Percentiles rank a stretch among this genome's conserved stretches.
Conservation (phyloP, 2,329 filamentous ascomycete genomes). For the Daldinia eschscholtzii region DNA sequence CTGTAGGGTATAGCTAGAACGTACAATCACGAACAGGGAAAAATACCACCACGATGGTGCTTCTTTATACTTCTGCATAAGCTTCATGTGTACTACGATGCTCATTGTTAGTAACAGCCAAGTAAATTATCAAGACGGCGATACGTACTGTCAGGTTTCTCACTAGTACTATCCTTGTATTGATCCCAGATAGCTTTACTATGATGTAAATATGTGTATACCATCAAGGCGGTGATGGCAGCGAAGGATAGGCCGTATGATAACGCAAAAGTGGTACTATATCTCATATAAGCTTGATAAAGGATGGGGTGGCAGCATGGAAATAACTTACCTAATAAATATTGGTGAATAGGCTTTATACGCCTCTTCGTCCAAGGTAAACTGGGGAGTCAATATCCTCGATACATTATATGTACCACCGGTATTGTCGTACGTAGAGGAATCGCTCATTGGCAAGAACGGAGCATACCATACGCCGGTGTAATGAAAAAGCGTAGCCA, state of each 20-base stretch:
- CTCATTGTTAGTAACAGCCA: conserved; percentile 12
- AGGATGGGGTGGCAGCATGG: background rate
- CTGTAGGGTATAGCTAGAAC: conserved; percentile 44
- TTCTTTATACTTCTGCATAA: conserved; percentile 73
- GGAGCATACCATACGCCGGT: conserved; percentile 72
- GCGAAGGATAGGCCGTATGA: conserved; percentile 80
- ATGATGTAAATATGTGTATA: conserved; percentile 76
- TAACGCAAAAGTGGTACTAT: conserved; percentile 77
- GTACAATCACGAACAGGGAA: conserved; percentile 66
- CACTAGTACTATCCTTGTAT: conserved; percentile 68
- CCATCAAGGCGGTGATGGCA: conserved; percentile 75
- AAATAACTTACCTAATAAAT: conserved; percentile 65
- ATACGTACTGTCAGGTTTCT: conserved; percentile 65
- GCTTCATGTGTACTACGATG: conserved; percentile 65
- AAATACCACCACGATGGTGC: conserved; percentile 75
- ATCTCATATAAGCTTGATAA: conserved; percentile 25
- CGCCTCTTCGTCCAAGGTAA: conserved; percentile 71
- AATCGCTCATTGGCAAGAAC: conserved; percentile 77
- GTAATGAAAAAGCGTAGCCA: conserved; percentile 72
- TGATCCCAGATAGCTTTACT: conserved; percentile 75
- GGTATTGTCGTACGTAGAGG: conserved; percentile 78
- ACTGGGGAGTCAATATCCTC: conserved; percentile 71
- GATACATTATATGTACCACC: conserved; percentile 73
- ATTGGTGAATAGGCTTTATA: conserved; percentile 77
- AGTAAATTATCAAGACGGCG: background rate